phyloP scores from a whole-genome alignment of 2,329 filamentous ascomycete species.

The Colletotrichum tamarilloi region DNA sequence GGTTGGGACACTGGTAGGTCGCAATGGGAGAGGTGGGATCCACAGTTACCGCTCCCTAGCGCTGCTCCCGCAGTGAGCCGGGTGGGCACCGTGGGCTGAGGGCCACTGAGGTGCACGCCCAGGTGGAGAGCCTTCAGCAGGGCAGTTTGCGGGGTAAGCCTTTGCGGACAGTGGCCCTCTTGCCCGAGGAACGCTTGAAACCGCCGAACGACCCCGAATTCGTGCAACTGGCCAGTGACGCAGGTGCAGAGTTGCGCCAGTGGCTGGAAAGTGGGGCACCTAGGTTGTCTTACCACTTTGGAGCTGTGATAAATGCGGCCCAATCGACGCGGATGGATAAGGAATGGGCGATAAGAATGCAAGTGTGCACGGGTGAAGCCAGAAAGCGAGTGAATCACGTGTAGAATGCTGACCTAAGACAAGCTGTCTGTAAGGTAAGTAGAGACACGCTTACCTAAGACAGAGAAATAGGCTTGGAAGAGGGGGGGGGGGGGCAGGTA shows the following conservation, averaged over 20 bases:
- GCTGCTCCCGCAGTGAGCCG: slow-evolving; percentile 6
- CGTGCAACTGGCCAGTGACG: not conserved
- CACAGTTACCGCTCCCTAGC: slow-evolving; percentile 27
- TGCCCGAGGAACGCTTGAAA: slow-evolving; percentile 25
- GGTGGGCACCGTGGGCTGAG: not conserved
- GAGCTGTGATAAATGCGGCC: not conserved
- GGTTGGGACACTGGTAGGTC: slow-evolving; percentile 5
- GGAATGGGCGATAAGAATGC: not conserved
- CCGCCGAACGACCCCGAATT: slow-evolving; percentile 19
- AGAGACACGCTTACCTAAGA: not conserved
- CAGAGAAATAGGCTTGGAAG: not conserved
- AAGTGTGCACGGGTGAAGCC: not conserved
- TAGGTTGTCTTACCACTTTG: not conserved
- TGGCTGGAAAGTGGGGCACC: not conserved
- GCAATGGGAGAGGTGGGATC: not conserved
- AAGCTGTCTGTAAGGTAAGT: not conserved
- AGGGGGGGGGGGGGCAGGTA: too few relatives aligned
- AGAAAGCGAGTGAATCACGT: slow-evolving; percentile 15
- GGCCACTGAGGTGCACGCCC: not conserved
- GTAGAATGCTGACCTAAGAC: slow-evolving; percentile 8
- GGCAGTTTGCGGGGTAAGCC: slow-evolving; percentile 33
- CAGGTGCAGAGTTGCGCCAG: not conserved
- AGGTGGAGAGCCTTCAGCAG: slow-evolving; percentile 7
- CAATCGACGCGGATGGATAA: slow-evolving; percentile 8
- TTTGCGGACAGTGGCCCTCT: slow-evolving; percentile 1